Percentiles rank a stretch among this genome's conserved stretches.
phyloP scores from a whole-genome alignment of 257 asterid species.

The Lantana camara region DNA sequence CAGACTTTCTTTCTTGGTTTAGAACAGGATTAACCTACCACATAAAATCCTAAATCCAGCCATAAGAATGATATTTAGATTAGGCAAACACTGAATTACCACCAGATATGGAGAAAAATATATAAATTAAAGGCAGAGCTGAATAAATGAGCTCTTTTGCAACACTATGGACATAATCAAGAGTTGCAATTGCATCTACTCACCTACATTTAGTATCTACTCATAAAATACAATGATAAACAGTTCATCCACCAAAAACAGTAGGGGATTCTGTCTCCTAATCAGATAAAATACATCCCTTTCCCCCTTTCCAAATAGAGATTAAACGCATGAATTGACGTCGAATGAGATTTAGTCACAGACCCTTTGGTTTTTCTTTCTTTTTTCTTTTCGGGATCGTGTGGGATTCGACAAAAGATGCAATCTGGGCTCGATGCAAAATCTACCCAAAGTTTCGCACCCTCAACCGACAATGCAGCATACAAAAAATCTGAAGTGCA shows the following conservation, averaged over 20 bases:
- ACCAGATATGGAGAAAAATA: too few relatives aligned
- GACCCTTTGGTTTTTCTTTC: too few relatives aligned
- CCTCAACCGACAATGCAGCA: neutral
- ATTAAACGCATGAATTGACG: neutral
- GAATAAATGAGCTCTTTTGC: neutral
- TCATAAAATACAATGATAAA: neutral
- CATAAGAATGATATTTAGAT: too few relatives aligned
- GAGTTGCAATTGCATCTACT: conserved; percentile 20
- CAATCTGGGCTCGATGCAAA: conserved; percentile 8
- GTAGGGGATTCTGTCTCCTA: neutral
- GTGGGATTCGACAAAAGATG: neutral
- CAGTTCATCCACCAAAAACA: neutral
- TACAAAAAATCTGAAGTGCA: neutral
- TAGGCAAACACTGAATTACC: too few relatives aligned
- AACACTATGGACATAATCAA: neutral
- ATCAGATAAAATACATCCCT: too few relatives aligned
- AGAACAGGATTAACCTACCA: too few relatives aligned
- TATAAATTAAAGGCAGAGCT: too few relatives aligned
- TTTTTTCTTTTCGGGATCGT: neutral
- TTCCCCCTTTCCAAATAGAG: neutral
- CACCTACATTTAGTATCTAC: conserved; percentile 22
- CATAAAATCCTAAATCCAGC: too few relatives aligned
- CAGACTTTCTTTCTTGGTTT: too few relatives aligned
- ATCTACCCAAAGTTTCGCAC: neutral
- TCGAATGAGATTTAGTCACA: neutral